Conservation (phyloP, 176 grass and related monocot species). For the Tillandsia leiboldiana region DNA sequence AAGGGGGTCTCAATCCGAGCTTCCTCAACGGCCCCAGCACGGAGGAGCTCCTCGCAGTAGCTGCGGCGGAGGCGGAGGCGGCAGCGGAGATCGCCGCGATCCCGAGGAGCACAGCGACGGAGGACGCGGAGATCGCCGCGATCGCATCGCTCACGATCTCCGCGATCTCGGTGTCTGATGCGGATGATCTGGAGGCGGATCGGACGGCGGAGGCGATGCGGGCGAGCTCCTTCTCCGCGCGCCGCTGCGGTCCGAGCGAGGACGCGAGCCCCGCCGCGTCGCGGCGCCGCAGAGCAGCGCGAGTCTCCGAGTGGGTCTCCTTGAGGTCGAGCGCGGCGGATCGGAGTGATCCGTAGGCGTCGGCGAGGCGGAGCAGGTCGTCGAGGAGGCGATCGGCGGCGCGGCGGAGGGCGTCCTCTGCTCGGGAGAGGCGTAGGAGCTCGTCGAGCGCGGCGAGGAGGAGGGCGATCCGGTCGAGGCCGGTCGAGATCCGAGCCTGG, state of each 20-base stretch:
- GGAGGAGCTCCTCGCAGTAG: background rate
- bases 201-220: conserved; percentile 28
- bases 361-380: conserved; percentile 44
- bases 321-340: conserved; percentile 24
- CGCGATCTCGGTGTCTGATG: conserved; percentile 19
- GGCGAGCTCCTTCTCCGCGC: conserved; percentile 29
- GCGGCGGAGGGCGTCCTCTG: conserved; percentile 16
- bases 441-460: conserved; percentile 41
- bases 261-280: conserved; percentile 24
- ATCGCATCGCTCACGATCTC: conserved; percentile 26
- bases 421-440: conserved; percentile 33
- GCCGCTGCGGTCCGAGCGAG: conserved; percentile 19
- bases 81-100: conserved; percentile 16
- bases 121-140: conserved; percentile 14
- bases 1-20: background rate
- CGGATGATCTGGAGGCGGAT: conserved; percentile 7
- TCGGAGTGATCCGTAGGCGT: conserved; percentile 51
- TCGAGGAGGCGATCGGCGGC: conserved; percentile 37
- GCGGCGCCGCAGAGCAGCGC: conserved; percentile 36
- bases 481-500: conserved; percentile 3
- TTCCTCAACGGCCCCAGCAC: conserved; percentile 12
- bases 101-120: conserved; percentile 10
- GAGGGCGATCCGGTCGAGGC: conserved; percentile 25
- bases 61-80: conserved; percentile 11
- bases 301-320: conserved; percentile 24